Conservation (phyloP, 1,284 basidiomycete genomes). For the Phlebopus sp. region DNA sequence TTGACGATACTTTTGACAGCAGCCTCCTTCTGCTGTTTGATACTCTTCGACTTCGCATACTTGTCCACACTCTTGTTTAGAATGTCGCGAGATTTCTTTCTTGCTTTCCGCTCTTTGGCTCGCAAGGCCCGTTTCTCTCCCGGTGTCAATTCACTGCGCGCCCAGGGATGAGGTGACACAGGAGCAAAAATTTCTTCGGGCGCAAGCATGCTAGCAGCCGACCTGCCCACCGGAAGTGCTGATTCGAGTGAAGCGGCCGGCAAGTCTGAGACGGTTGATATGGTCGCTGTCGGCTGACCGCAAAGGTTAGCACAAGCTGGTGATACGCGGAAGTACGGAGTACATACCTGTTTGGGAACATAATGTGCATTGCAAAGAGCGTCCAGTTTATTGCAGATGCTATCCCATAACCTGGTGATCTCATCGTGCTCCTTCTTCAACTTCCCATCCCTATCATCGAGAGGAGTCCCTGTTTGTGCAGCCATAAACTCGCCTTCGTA, state of each 20-base stretch:
- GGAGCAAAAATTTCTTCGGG: slow-evolving; percentile 90
- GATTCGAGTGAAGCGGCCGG: slow-evolving; percentile 88
- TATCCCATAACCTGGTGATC: slow-evolving; percentile 81
- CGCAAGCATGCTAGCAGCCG: slow-evolving; percentile 80
- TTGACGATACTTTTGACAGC: slow-evolving; percentile 80
- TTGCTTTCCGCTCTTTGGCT: slow-evolving; percentile 73
- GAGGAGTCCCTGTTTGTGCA: slow-evolving; percentile 49
- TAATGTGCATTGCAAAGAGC: slow-evolving; percentile 95
- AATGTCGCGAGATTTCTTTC: slow-evolving; percentile 68
- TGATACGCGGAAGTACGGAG: not conserved
- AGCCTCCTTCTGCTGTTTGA: slow-evolving; percentile 79
- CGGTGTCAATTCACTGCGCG: slow-evolving; percentile 82
- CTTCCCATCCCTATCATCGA: slow-evolving; percentile 86
- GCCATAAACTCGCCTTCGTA: slow-evolving; percentile 93
- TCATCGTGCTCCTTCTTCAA: slow-evolving; percentile 87
- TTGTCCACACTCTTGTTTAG: slow-evolving; percentile 69
- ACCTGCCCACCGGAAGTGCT: slow-evolving; percentile 81
- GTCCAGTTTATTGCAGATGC: slow-evolving; percentile 87
- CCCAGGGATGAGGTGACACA: slow-evolving; percentile 50
- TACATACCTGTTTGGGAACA: slow-evolving; percentile 84
- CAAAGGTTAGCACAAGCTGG: not conserved
- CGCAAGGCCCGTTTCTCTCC: slow-evolving; percentile 76
- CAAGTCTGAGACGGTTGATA: slow-evolving; percentile 84
- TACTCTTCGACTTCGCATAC: slow-evolving; percentile 50
- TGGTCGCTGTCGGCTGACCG: slow-evolving; percentile 81